phyloP scores from a whole-genome alignment of 2,329 filamentous ascomycete genomes.

The Fusarium sp. region DNA sequence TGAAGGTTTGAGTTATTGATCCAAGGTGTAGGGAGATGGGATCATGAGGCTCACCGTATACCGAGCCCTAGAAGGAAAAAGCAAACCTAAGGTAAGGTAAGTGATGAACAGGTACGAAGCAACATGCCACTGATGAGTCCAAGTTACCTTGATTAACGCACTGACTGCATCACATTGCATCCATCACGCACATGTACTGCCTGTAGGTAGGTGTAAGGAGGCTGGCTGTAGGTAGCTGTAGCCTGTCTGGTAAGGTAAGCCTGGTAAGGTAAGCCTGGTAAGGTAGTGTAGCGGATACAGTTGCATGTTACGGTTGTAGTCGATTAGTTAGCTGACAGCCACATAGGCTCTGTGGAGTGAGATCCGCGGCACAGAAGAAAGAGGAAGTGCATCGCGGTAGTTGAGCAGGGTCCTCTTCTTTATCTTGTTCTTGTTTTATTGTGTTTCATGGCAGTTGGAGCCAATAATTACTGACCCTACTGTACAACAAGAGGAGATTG shows the following conservation, averaged over 20 bases:
- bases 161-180: neutral
- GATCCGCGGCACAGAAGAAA: neutral
- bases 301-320: neutral
- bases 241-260: neutral
- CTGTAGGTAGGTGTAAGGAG: neutral
- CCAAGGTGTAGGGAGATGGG: neutral
- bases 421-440: neutral
- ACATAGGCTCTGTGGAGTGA: neutral
- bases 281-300: neutral
- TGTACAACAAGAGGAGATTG: neutral
- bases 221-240: neutral
- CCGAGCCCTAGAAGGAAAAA: neutral
- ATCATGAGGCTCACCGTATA: neutral
- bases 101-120: neutral
- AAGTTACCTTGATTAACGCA: neutral
- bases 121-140: neutral
- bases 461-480: neutral
- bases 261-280: neutral
- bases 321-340: neutral
- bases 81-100: neutral
- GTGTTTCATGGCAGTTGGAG: constrained; percentile 6
- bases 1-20: neutral
- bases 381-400: constrained; percentile 1
- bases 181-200: neutral
- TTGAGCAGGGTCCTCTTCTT: constrained; percentile 1